phyloP scores from a whole-genome alignment of 306 rosid genomes.

The Aeschynomene evenia region DNA sequence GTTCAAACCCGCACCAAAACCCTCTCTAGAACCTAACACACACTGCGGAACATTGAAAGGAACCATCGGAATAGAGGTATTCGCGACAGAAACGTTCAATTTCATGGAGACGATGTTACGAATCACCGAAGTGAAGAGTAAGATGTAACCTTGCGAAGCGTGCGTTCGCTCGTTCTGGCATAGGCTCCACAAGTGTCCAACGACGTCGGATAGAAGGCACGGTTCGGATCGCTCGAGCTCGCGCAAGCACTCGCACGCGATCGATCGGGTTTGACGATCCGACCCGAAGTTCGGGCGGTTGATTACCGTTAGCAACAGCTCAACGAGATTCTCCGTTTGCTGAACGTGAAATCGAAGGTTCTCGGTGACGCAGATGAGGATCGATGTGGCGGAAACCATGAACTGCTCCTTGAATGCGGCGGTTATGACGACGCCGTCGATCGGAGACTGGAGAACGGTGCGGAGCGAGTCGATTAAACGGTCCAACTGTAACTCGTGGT shows the following conservation, averaged over 20 bases:
- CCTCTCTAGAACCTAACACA: slow-evolving; percentile 18
- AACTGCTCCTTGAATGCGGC: slow-evolving; percentile 73
- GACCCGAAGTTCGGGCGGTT: slow-evolving; percentile 80
- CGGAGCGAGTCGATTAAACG: slow-evolving; percentile 65
- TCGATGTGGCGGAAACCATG: slow-evolving; percentile 75
- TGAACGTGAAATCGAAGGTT: background rate
- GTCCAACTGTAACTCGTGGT: slow-evolving; percentile 30
- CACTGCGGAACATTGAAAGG: slow-evolving; percentile 69
- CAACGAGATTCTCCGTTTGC: slow-evolving; percentile 52
- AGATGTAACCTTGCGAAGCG: slow-evolving; percentile 73
- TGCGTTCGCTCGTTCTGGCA: slow-evolving; percentile 95
- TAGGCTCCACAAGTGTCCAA: slow-evolving; percentile 80
- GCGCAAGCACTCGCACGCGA: slow-evolving; percentile 86
- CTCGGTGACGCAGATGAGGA: slow-evolving; percentile 50
- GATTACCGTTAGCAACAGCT: slow-evolving; percentile 57
- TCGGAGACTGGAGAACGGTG: slow-evolving; percentile 57
- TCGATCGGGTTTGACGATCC: slow-evolving; percentile 70
- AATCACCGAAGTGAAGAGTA: slow-evolving; percentile 65
- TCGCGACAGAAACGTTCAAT: slow-evolving; percentile 59
- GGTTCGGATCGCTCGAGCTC: slow-evolving; percentile 76
- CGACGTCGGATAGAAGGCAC: slow-evolving; percentile 70
- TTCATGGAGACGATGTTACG: slow-evolving; percentile 52
- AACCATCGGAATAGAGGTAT: slow-evolving; percentile 58
- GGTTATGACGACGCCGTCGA: slow-evolving; percentile 51
- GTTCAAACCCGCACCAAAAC: slow-evolving; percentile 43